A percentile compares a stretch with the other conserved stretches of the same genome.
These are phyloP conservation scores for Dioscorea zingiberensis DNA, from an alignment of 106 monocot genomes.

Conservation along the genomic window DNA sequence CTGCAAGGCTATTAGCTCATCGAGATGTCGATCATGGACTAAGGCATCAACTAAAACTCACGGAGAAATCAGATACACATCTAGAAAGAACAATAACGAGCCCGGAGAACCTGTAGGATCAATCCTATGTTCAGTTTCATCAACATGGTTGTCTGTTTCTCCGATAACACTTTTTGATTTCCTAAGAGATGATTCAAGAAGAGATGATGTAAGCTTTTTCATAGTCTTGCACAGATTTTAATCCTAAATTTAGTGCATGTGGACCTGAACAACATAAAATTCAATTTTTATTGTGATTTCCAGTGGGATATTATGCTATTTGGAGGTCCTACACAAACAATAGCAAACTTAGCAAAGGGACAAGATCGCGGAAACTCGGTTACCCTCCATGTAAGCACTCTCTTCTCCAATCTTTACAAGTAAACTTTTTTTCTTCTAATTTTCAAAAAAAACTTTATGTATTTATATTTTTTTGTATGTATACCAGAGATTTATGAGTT, in stretches of 20 bases:
- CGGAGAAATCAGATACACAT: slow-evolving; percentile 35
- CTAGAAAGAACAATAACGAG: slow-evolving; percentile 44
- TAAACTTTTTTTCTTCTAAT: too few relatives aligned
- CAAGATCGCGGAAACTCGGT: slow-evolving; percentile 54
- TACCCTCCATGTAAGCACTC: slow-evolving; percentile 43
- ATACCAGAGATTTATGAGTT: not conserved
- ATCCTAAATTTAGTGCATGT: not conserved
- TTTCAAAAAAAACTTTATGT: too few relatives aligned
- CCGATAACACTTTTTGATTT: slow-evolving; percentile 33
- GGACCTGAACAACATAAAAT: not conserved
- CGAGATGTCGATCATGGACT: slow-evolving; percentile 35
- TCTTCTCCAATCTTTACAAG: not conserved
- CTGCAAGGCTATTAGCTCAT: slow-evolving; percentile 24
- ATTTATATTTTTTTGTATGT: too few relatives aligned
- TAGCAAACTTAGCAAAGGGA: slow-evolving; percentile 43
- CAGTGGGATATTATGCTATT: slow-evolving; percentile 58
- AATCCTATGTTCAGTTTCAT: slow-evolving; percentile 37
- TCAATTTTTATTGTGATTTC: not conserved
- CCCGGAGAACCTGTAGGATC: slow-evolving; percentile 49
- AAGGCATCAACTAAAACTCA: slow-evolving; percentile 24
- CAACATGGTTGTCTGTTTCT: slow-evolving; percentile 45
- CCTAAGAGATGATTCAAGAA: slow-evolving; percentile 38
- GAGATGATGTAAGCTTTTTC: slow-evolving; percentile 31
- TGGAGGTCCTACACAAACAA: slow-evolving; percentile 16
- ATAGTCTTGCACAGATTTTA: not conserved